Base-by-base conservation (phyloP, 1,284 basidiomycete species). In the Sporisorium reilianum region DNA sequence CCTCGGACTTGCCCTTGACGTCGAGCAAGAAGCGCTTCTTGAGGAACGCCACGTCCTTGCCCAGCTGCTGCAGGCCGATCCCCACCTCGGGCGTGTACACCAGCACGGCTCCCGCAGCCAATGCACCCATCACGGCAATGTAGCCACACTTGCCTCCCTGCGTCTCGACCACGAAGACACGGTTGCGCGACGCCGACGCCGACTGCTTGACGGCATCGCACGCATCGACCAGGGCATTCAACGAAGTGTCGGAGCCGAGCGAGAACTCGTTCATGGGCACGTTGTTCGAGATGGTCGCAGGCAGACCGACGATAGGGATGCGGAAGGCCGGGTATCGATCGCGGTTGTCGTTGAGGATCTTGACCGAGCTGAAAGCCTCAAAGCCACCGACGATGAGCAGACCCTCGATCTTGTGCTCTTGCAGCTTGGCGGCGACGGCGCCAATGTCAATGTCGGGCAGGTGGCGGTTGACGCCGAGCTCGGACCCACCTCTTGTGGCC, bases 131-230 rank as follows among this genome's bases (percentile, higher is more conserved):
- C 1, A 94, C 92, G 8, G 95, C 95, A 68, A 99, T 90, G 85
- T 97, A 98, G 11, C 97, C 96, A 84, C 93, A 97, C 86, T 91
- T 91, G 36, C 96, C 96, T 59, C 97, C 96, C 86, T 99, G 97
- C 0, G 95, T 97, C 87, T 99, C 95, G 26, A 99, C 94, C 2
- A 99, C 92, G 84, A 99, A 99, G 58, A 97, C 95, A 50, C 96
- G 88, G 85, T 98, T 96, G 74, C 96, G 87, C 80, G 93, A 95
- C 7, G 96, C 96, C 54, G 92, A 93, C 6, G 97, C 96, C 80
- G 93, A 95, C 88, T 99, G 97, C 87, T 95, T 97, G 87, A 99
- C 97, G 32, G 95, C 91, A 86, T 99, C 97, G 84, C 95, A 98
- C 3, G 97, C 95, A 68, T 94, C 92, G 40, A 98, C 94, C n/a